Conservation (phyloP, 2,329 filamentous ascomycete genomes). For the Balansia obtecta region DNA sequence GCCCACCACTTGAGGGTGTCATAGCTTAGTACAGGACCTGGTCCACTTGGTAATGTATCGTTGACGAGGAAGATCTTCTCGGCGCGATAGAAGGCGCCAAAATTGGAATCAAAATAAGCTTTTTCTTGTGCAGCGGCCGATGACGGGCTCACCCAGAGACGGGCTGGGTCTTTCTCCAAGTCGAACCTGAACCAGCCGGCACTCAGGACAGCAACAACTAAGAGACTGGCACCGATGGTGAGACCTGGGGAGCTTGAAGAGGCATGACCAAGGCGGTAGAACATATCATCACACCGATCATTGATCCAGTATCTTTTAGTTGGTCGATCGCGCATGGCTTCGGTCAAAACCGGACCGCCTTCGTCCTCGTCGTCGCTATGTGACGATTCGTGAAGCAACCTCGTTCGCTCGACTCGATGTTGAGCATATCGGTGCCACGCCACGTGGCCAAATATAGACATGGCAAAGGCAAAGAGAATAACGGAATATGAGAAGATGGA, state of each 20-base stretch:
- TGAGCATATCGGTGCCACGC: slow-evolving; percentile 62
- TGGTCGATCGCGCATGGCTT: slow-evolving; percentile 66
- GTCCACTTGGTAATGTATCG: slow-evolving; percentile 51
- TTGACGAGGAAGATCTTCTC: slow-evolving; percentile 93
- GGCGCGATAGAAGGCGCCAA: slow-evolving; percentile 90
- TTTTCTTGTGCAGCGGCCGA: slow-evolving; percentile 89
- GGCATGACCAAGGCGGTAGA: slow-evolving; percentile 65
- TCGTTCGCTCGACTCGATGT: slow-evolving; percentile 69
- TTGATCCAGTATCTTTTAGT: slow-evolving; percentile 75
- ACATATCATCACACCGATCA: slow-evolving; percentile 65
- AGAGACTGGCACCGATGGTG: slow-evolving; percentile 65
- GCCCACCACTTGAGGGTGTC: slow-evolving; percentile 93
- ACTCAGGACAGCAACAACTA: slow-evolving; percentile 68
- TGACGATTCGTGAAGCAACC: slow-evolving; percentile 71
- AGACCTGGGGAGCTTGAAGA: slow-evolving; percentile 76
- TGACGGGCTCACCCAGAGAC: slow-evolving; percentile 91
- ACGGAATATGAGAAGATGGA: slow-evolving; percentile 78
- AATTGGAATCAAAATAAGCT: slow-evolving; percentile 81
- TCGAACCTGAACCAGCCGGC: slow-evolving; percentile 80
- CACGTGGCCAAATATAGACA: slow-evolving; percentile 59
- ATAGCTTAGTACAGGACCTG: slow-evolving; percentile 72
- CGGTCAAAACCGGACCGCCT: slow-evolving; percentile 61
- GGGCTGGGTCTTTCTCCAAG: slow-evolving; percentile 82
- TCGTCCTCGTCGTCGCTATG: slow-evolving; percentile 92
- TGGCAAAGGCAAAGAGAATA: slow-evolving; percentile 54